A percentile compares a stretch with the other conserved stretches of the same genome.
phyloP scores from a whole-genome alignment of 108 stramenopile species.

The Epithemia pelagica region DNA sequence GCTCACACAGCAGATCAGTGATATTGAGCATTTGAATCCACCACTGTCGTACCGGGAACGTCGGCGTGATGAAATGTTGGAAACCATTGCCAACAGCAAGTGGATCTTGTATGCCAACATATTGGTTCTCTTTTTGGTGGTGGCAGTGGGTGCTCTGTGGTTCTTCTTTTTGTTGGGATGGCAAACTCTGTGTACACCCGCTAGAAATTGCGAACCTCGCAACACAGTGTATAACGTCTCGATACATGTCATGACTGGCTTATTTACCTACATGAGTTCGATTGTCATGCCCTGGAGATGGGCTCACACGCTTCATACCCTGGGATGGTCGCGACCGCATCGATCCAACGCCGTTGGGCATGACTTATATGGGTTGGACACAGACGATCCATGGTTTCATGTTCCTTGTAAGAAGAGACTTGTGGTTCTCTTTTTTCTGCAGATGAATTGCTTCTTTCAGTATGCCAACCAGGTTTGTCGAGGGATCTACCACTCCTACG shows the following conservation, averaged over 20 bases:
- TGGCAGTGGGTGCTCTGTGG: conserved; percentile 26
- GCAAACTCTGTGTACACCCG: conserved; percentile 18
- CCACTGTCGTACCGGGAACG: conserved; percentile 9
- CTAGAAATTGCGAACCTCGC: conserved; percentile 18
- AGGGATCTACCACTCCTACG: conserved; percentile 17
- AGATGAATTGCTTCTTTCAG: conserved; percentile 18
- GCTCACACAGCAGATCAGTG: background rate
- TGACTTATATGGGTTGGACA: conserved; percentile 19
- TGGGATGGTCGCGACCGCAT: conserved; percentile 3
- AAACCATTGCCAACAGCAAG: conserved; percentile 4
- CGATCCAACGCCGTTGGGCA: conserved; percentile 7
- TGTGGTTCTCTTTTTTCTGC: conserved; percentile 2
- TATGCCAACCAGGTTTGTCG: conserved; percentile 24
- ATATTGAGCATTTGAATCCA: background rate
- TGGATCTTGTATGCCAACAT: conserved; percentile 6
- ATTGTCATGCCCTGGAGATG: conserved; percentile 24
- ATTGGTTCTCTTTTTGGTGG: conserved; percentile 13
- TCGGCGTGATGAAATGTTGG: conserved; percentile 9
- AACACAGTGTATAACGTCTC: conserved; percentile 18
- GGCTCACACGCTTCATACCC: conserved; percentile 9
- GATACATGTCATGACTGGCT: conserved; percentile 21
- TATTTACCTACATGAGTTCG: conserved; percentile 21
- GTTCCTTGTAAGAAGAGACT: background rate
- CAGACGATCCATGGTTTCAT: conserved; percentile 25
- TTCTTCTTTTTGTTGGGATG: conserved; percentile 28